A percentile compares a stretch with the other conserved stretches of the same genome.
Evolutionary conservation across 352 stramenopile species (phyloP).

Genomic region (Phytophthora pluvialis): DNA sequence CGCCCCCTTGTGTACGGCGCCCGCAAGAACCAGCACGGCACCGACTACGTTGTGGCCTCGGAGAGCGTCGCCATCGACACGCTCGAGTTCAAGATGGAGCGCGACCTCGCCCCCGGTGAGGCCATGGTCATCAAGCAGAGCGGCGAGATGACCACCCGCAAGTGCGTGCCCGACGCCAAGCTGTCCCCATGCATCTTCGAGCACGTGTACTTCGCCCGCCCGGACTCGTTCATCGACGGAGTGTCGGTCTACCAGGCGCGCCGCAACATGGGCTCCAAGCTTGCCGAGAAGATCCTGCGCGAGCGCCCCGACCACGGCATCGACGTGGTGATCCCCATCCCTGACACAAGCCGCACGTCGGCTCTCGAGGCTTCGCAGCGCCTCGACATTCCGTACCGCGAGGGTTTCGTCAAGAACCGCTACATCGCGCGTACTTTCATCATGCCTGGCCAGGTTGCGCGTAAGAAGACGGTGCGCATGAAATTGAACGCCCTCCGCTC

Average conservation of each 20-base stretch:
- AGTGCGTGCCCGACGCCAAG: constrained; percentile 73
- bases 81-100: constrained; percentile 95
- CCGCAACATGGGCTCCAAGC: constrained; percentile 98
- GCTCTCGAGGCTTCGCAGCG: constrained; percentile 92
- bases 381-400: constrained; percentile 94
- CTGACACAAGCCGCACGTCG: constrained; percentile 97
- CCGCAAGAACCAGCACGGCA: constrained; percentile 80
- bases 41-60: constrained; percentile 96
- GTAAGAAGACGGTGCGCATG: constrained; percentile 97
- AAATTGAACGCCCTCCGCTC: constrained; percentile 98
- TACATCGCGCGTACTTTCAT: constrained; percentile 99
- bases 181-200: constrained; percentile 99
- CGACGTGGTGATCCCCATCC: constrained; percentile 99
- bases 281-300: constrained; percentile 95
- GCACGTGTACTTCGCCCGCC: constrained; percentile 99
- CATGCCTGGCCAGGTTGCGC: constrained; percentile 97
- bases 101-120: constrained; percentile 97
- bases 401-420: constrained; percentile 99
- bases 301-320: constrained; percentile 93
- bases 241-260: constrained; percentile 98
- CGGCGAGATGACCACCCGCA: constrained; percentile 85
- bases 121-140: constrained; percentile 95
- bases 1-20: constrained; percentile 95
- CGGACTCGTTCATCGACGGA: constrained; percentile 99
- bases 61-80: constrained; percentile 99